Base-by-base conservation (phyloP, 2,329 filamentous ascomycete species). In the Penicillium sp. region DNA sequence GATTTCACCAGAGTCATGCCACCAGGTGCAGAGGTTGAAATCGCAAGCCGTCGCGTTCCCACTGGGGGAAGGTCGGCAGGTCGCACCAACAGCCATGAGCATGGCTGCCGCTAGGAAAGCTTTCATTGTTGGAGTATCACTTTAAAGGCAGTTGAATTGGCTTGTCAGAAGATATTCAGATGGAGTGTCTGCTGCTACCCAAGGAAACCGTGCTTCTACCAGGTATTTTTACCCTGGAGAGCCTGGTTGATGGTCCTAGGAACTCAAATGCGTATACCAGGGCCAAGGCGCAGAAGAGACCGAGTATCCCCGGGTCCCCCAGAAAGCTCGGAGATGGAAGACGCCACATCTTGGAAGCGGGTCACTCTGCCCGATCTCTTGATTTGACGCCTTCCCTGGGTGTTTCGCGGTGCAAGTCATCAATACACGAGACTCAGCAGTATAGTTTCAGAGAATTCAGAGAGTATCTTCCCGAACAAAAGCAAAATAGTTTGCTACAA, bases 1-100 rank as follows among this genome's bases (percentile, higher is more conserved):
- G 62, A 71, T 63, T 61, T 55, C 69, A 41, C 70, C 69, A 41
- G 61, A 58, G 53, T 65, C 23, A 61, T 72, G 66, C 70, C 70
- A 69, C 52, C 52, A 55, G 52, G 52, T 55, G 41, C 52, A 55
- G 52, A 55, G 52, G 52, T 55, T 41, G 2, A 35, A 41, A 21
- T 55, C 52, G 31, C 52, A 55, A 13, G 35, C 11, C 17, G 52
- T 55, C 52, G 52, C 31, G 35, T 55, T 55, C 15, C 52, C 30
- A 17, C 52, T 19, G 3, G 51, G 38, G 30, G 51, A 19, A 55
- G 52, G 52, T n/a, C 45, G 35, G 31, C 52, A 55, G 30, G 11
- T 55, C 44, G 52, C 52, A 31, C 52, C n/a, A n/a, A 41, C 52
- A 44, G 52, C 52, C 52, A 55, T 45, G 52, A 55, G 26, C n/a